phyloP scores from a whole-genome alignment of 805 yeast species.

The Candida peoriensis region DNA sequence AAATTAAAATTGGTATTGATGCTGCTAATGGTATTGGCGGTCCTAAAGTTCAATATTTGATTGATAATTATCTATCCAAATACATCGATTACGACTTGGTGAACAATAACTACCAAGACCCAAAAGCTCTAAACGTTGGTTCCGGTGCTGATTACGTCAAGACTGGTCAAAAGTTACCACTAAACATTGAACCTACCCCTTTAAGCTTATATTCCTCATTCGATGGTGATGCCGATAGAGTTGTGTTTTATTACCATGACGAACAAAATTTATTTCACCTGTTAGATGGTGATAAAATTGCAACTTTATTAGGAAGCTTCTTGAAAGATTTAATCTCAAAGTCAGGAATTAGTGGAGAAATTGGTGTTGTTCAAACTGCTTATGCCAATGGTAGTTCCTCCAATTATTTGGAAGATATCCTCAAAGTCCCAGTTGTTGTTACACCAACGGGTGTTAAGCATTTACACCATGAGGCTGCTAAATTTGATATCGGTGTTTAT shows the following conservation, averaged over 20 bases:
- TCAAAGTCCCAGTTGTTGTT: constrained; percentile 75
- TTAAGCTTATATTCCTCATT: constrained; percentile 68
- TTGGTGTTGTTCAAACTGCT: constrained; percentile 96
- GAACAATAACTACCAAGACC: constrained; percentile 50
- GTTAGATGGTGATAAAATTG: constrained; percentile 91
- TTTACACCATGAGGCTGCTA: constrained; percentile 83
- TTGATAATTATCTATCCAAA: constrained; percentile 34
- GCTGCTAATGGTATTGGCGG: constrained; percentile 98
- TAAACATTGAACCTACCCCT: constrained; percentile 42
- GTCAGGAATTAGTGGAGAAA: constrained; percentile 33
- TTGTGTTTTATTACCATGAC: constrained; percentile 68
- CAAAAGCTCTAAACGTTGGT: constrained; percentile 58
- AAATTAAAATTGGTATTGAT: constrained; percentile 61
- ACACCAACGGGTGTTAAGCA: constrained; percentile 97
- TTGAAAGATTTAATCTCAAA: constrained; percentile 49
- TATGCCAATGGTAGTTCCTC: constrained; percentile 96
- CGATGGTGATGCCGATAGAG: constrained; percentile 97
- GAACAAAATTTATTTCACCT: constrained; percentile 38
- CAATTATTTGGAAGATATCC: constrained; percentile 50
- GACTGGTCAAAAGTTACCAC: constrained; percentile 77
- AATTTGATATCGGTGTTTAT: constrained; percentile 87
- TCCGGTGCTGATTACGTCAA: constrained; percentile 98
- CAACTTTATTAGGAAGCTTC: constrained; percentile 74
- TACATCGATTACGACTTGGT: constrained; percentile 41
- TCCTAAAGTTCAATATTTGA: constrained; percentile 53